phyloP scores from a whole-genome alignment of 495 filamentous ascomycete species.

The Penicillium mononematosum region DNA sequence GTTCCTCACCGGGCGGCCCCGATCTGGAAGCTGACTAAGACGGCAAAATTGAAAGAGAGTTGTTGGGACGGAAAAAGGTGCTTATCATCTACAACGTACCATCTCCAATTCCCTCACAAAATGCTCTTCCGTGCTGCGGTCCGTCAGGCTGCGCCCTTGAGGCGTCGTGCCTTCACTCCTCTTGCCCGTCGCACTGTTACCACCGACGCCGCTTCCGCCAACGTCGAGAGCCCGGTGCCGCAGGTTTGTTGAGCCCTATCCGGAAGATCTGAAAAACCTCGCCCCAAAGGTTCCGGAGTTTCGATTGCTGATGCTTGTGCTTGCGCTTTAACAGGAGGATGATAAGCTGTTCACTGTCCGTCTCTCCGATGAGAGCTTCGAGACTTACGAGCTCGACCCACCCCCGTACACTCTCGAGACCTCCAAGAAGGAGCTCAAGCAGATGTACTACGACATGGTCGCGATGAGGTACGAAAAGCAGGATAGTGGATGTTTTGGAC shows the following conservation, averaged over 20 bases:
- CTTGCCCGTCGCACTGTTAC: slow-evolving; percentile 75
- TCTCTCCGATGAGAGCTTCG: slow-evolving; percentile 96
- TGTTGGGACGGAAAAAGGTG: slow-evolving; percentile 14
- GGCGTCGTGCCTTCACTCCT: slow-evolving; percentile 54
- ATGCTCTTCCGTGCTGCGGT: slow-evolving; percentile 49
- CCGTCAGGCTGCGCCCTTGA: slow-evolving; percentile 51
- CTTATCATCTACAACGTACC: slow-evolving; percentile 12
- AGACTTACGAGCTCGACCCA: slow-evolving; percentile 98
- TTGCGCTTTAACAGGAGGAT: slow-evolving; percentile 65
- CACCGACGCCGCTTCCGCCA: slow-evolving; percentile 87
- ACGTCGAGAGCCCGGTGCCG: slow-evolving; percentile 70
- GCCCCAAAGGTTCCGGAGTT: slow-evolving; percentile 1
- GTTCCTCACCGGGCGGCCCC: slow-evolving; percentile 12
- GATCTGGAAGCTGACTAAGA: slow-evolving; percentile 14
- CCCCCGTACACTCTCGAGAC: slow-evolving; percentile 86
- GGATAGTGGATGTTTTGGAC: slow-evolving; percentile 5
- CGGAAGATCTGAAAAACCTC: slow-evolving; percentile 40
- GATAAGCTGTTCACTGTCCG: slow-evolving; percentile 89
- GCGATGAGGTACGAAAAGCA: slow-evolving; percentile 66
- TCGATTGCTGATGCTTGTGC: slow-evolving; percentile 29
- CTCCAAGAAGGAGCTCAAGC: slow-evolving; percentile 95
- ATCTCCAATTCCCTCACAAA: slow-evolving; percentile 28
- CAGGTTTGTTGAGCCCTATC: slow-evolving; percentile 62
- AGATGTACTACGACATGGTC: slow-evolving; percentile 99
- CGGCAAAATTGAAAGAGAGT: slow-evolving; percentile 11